A percentile compares a stretch with the other conserved stretches of the same genome.
phyloP scores from a whole-genome alignment of 768 basidiomycete species.

The Mycena albidolilacea region DNA sequence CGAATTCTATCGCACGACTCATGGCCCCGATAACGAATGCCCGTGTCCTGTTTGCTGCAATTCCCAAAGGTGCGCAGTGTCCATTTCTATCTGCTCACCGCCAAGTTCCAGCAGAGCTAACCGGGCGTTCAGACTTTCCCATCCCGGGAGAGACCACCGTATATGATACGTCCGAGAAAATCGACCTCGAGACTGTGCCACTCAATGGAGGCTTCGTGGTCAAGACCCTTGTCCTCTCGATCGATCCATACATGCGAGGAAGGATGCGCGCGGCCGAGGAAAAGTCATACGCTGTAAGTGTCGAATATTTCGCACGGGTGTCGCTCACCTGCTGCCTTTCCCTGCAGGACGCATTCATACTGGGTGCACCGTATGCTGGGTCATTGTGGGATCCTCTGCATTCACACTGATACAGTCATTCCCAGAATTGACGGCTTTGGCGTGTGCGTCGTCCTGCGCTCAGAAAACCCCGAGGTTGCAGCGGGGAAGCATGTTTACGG shows the following conservation, averaged over 20 bases:
- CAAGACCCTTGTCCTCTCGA: constrained; percentile 63
- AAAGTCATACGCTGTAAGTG: constrained; percentile 46
- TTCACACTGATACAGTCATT: background rate
- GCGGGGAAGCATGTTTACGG: constrained; percentile 61
- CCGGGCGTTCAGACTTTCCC: constrained; percentile 51
- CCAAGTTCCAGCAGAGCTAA: constrained; percentile 21
- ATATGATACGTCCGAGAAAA: constrained; percentile 59
- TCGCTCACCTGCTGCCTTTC: constrained; percentile 33
- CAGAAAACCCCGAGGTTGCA: constrained; percentile 51
- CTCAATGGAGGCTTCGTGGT: constrained; percentile 63
- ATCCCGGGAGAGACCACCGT: constrained; percentile 61
- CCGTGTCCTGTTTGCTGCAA: constrained; percentile 54
- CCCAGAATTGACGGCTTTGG: constrained; percentile 51
- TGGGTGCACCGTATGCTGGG: constrained; percentile 54
- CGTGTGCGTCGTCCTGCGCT: constrained; percentile 62
- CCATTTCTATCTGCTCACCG: constrained; percentile 30
- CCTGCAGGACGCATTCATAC: constrained; percentile 39
- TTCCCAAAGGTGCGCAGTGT: constrained; percentile 50
- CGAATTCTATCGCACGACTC: background rate
- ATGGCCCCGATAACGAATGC: constrained; percentile 54
- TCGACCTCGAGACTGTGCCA: constrained; percentile 64
- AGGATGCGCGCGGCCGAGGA: constrained; percentile 53
- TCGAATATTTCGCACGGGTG: too few relatives aligned
- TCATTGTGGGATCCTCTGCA: background rate
- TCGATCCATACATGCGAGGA: constrained; percentile 59